These are phyloP conservation scores for Tylopilus sp. DNA, from an alignment of 1,284 basidiomycete genomes.

Conservation along the genomic window DNA sequence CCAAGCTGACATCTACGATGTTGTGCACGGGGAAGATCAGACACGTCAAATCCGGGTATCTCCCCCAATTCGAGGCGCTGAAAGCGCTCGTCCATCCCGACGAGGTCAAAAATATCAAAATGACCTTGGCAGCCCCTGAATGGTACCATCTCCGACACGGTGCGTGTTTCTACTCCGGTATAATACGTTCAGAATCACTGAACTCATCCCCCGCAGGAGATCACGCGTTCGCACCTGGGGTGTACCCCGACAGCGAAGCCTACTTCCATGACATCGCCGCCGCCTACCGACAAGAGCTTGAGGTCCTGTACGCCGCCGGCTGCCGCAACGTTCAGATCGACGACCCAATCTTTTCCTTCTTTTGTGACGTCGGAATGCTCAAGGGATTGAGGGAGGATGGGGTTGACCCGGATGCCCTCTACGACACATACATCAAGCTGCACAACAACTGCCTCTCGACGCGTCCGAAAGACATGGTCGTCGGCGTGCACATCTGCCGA, in stretches of 20 bases:
- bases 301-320: slow-evolving; percentile 67
- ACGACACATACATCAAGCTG: slow-evolving; percentile 66
- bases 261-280: slow-evolving; percentile 71
- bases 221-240: slow-evolving; percentile 18
- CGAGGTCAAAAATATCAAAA: slow-evolving; percentile 65
- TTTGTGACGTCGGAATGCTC: slow-evolving; percentile 61
- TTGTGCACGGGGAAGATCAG: slow-evolving; percentile 60
- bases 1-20: slow-evolving; percentile 44
- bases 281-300: slow-evolving; percentile 70
- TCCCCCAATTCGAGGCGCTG: slow-evolving; percentile 58
- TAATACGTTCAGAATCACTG: not conserved
- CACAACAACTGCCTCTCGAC: slow-evolving; percentile 64
- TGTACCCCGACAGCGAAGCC: slow-evolving; percentile 43
- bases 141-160: slow-evolving; percentile 77
- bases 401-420: slow-evolving; percentile 57
- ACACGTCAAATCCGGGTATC: slow-evolving; percentile 59
- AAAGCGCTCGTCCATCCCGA: slow-evolving; percentile 53
- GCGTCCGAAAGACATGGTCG: slow-evolving; percentile 60
- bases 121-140: slow-evolving; percentile 70
- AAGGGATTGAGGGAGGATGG: slow-evolving; percentile 58
- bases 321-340: slow-evolving; percentile 77
- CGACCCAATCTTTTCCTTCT: slow-evolving; percentile 67
- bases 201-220: slow-evolving; percentile 12
- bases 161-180: slow-evolving; percentile 5
- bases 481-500: slow-evolving; percentile 74